These are phyloP conservation scores for Mycena leptocephala DNA, from an alignment of 768 basidiomycete genomes.

Conservation along the genomic window DNA sequence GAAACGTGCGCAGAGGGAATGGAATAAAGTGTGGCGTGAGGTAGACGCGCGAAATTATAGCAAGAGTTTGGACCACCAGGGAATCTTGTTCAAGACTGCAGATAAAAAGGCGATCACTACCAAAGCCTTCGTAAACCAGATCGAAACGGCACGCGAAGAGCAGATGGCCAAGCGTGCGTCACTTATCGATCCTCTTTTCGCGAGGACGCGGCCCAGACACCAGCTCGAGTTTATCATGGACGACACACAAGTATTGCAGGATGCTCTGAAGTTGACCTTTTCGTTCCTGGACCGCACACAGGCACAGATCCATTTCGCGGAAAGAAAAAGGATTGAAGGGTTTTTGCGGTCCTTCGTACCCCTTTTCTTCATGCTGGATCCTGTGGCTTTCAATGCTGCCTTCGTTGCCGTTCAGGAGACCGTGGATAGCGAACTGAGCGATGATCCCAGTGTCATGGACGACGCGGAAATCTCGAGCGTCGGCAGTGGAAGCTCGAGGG, in stretches of 20 bases:
- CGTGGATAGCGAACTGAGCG: conserved; percentile 71
- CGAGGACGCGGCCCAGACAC: conserved; percentile 77
- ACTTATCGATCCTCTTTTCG: conserved; percentile 68
- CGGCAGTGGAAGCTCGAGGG: conserved; percentile 57
- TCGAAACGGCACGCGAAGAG: conserved; percentile 88
- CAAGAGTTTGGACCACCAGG: conserved; percentile 95
- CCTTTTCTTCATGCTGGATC: conserved; percentile 84
- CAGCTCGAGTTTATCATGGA: conserved; percentile 88
- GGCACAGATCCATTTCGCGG: conserved; percentile 77
- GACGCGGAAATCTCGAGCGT: conserved; percentile 58
- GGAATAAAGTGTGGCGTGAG: conserved; percentile 99
- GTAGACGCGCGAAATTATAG: conserved; percentile 95
- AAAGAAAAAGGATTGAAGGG: conserved; percentile 87
- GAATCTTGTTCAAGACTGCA: conserved; percentile 88
- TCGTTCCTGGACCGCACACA: conserved; percentile 93
- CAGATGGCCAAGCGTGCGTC: conserved; percentile 84
- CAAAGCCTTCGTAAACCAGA: conserved; percentile 86
- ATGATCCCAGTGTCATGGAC: conserved; percentile 59
- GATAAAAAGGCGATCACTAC: conserved; percentile 90
- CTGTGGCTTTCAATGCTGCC: conserved; percentile 77
- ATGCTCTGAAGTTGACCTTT: conserved; percentile 90
- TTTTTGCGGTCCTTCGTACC: conserved; percentile 86
- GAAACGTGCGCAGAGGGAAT: conserved; percentile 97
- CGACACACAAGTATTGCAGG: conserved; percentile 86
- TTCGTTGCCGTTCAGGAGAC: conserved; percentile 75